These are phyloP conservation scores for Dipteronia dyeriana DNA, from an alignment of 345 rosid genomes.

Conservation along the genomic window DNA sequence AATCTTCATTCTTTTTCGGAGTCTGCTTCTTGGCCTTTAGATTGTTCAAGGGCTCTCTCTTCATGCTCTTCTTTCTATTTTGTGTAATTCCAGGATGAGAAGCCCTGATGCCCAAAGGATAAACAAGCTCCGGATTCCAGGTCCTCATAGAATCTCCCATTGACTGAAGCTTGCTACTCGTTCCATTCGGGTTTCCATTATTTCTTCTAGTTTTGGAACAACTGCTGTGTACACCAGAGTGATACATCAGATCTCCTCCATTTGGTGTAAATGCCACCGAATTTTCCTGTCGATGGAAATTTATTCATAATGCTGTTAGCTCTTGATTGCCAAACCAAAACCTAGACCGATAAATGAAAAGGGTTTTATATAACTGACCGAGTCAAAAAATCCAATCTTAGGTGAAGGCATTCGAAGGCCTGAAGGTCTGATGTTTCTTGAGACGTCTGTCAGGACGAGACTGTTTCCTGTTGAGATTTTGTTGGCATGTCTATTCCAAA, in stretches of 20 bases:
- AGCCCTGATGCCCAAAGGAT: constrained; percentile 6
- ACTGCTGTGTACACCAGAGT: constrained; percentile 16
- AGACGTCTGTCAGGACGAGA: constrained; percentile 1
- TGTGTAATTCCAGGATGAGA: not conserved
- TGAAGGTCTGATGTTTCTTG: constrained; percentile 32
- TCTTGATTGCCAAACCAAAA: not conserved
- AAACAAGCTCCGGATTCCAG: constrained; percentile 10
- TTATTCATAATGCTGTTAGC: not conserved
- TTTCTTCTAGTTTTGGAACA: constrained; percentile 16
- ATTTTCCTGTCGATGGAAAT: constrained; percentile 23
- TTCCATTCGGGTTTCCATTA: constrained; percentile 11
- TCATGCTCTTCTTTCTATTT: not conserved
- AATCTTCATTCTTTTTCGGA: constrained; percentile 11
- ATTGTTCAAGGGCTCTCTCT: not conserved
- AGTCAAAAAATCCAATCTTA: constrained; percentile 51
- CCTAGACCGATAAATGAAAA: not conserved
- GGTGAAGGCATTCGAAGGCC: constrained; percentile 49
- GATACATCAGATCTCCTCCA: constrained; percentile 27
- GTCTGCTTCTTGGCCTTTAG: constrained; percentile 26
- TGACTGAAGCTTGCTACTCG: constrained; percentile 18
- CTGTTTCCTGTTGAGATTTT: constrained; percentile 6
- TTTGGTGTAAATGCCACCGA: constrained; percentile 15
- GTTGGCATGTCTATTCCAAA: not conserved
- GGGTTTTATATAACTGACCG: constrained; percentile 29
- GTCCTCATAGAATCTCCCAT: constrained; percentile 9